Conservation (phyloP, 1,284 basidiomycete species). For the Moesziomyces globuligerus region DNA sequence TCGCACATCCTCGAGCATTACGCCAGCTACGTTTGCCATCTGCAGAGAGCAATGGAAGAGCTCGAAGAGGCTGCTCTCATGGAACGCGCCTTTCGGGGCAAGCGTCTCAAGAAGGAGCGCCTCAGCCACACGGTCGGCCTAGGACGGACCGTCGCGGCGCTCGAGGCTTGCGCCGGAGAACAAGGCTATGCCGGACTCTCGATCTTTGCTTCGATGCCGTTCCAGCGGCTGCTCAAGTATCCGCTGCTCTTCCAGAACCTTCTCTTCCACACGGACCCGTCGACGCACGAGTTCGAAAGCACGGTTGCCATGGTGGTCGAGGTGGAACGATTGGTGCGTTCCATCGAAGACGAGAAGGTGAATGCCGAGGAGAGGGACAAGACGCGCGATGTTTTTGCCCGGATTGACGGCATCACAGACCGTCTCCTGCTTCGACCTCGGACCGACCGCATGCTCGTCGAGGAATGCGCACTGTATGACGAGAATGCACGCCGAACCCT, state of each 20-base stretch:
- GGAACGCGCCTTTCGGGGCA: constrained; percentile 60
- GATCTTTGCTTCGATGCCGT: constrained; percentile 94
- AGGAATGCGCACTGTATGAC: constrained; percentile 75
- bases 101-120: constrained; percentile 54
- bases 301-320: constrained; percentile 96
- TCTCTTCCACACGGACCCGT: constrained; percentile 82
- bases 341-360: constrained; percentile 97
- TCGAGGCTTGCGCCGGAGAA: constrained; percentile 82
- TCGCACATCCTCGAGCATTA: constrained; percentile 58
- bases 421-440: constrained; percentile 81
- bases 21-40: constrained; percentile 52
- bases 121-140: constrained; percentile 59
- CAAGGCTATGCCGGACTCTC: constrained; percentile 91
- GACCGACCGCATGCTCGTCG: constrained; percentile 83
- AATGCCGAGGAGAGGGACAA: constrained; percentile 93
- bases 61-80: constrained; percentile 61
- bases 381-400: constrained; percentile 90
- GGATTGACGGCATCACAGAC: constrained; percentile 83
- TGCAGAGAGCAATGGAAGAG: constrained; percentile 58
- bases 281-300: constrained; percentile 95
- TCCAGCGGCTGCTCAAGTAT: constrained; percentile 95
- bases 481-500: constrained; percentile 55
- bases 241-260: constrained; percentile 96
- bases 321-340: constrained; percentile 91
- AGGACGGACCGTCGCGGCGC: constrained; percentile 61